These are phyloP conservation scores for Persicaria tinctoria DNA, from an alignment of 148 eudicot species.

Conservation along the genomic window DNA sequence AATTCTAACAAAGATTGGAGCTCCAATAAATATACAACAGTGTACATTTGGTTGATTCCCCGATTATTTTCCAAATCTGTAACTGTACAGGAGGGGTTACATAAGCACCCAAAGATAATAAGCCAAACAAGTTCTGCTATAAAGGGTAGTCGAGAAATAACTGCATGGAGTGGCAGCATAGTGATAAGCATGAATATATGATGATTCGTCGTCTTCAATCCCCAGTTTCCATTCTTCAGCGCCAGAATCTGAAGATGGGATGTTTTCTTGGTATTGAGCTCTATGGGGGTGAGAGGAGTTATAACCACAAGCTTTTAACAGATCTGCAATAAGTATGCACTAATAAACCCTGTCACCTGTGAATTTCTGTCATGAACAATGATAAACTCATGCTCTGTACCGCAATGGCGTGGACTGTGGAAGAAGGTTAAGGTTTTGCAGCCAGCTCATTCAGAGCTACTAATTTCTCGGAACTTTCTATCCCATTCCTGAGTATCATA, in stretches of 20 bases:
- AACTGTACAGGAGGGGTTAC: too few species aligned
- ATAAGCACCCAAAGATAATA: too few species aligned
- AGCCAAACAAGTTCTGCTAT: too few species aligned
- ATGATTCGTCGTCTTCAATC: background rate
- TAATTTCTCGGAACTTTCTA: constrained; percentile 49
- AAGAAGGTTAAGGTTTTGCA: background rate
- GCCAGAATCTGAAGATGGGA: background rate
- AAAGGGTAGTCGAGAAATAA: background rate
- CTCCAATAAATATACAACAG: too few species aligned
- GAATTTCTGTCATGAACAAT: background rate
- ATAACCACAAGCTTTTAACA: background rate
- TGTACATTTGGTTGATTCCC: too few species aligned
- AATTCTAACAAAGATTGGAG: too few species aligned
- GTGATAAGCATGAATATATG: background rate
- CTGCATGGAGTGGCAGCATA: background rate
- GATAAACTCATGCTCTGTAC: background rate
- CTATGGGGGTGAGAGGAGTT: background rate
- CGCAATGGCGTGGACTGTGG: background rate
- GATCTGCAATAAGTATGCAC: background rate
- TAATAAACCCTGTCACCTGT: background rate
- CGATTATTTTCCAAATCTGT: too few species aligned
- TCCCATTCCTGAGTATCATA: constrained; percentile 84
- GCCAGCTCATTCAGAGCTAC: background rate
- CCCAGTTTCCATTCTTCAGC: background rate
- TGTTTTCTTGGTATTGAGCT: background rate